Evolutionary conservation across 2,329 filamentous ascomycete species (phyloP), one percentile per base, ranked within the genome.

Genomic region (Alternaria atra): DNA sequence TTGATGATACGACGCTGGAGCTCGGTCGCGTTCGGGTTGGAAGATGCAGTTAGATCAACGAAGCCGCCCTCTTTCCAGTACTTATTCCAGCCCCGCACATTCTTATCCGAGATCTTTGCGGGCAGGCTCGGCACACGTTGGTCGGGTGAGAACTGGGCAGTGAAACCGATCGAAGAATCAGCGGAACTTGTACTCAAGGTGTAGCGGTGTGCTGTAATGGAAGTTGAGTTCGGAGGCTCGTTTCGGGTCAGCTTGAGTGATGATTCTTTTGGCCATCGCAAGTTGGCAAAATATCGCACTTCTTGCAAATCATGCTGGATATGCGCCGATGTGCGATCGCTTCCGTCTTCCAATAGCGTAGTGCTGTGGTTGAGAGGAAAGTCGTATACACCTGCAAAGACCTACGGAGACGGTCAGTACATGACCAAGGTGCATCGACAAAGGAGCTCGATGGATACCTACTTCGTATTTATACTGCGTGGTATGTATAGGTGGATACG

Each of bases 11-110:
- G 80, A 10, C 83, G 76, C 66, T 86, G 84, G 12, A 86, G 73
- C 56, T 85, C 83, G 4, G 74, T 79, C 1, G 84, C 83, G 53
- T 82, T 79, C 2, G 74, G 54, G 23, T 80, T 79, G 1, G 72
- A 62, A 1, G 79, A 74, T 2, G 63, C 71, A 5, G 81, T 80
- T 20, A 86, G 69, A 61, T 85, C 83, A n/a, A 86, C 73, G 65
- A 86, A 86, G 2, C 82, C 82, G 0, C 84, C 83, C 0, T 77
- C 70, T 20, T 73, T 70, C 84, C 84, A 86, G 68, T 83, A 86
- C 4, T 77, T 58, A 2, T 77, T 62, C 84, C 84, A 86, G 76
- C 79, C 84, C 6, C 65, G 58, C 17, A 55, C 60, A 10, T 81
- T 83, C 12, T 73, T 68, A 5, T 65, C 54, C 29, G 70, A 58